Conservation (phyloP, 176 grass and related monocot species). For the Paspalum vaginatum region DNA sequence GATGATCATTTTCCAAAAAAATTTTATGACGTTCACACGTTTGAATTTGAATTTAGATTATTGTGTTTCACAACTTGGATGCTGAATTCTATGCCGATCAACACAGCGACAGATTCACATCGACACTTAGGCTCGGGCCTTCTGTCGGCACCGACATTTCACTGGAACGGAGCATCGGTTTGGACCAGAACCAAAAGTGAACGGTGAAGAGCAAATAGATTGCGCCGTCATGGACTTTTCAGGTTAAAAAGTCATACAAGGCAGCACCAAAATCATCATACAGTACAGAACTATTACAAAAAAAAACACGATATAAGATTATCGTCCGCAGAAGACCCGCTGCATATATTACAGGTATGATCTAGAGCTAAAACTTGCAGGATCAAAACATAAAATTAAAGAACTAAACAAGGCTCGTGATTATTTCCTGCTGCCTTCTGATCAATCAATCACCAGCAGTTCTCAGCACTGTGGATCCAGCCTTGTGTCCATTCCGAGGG, state of each 20-base stretch:
- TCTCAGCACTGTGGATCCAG: conserved; percentile 6
- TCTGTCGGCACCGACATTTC: no score
- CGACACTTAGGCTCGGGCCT: no score
- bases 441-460: background rate
- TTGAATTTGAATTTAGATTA: no score
- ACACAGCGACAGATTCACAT: no score
- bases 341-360: conserved; percentile 60
- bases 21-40: no score
- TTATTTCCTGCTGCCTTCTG: conserved; percentile 44
- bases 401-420: background rate
- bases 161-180: no score
- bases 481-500: background rate
- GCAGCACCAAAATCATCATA: conserved; percentile 3
- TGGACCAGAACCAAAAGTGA: no score
- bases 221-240: conserved; percentile 5
- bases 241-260: conserved; percentile 8
- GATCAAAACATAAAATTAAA: background rate
- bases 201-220: background rate
- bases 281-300: conserved; percentile 32
- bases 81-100: no score
- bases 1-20: no score
- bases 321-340: conserved; percentile 37
- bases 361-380: conserved; percentile 18
- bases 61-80: no score
- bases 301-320: background rate